Conservation (phyloP, 495 filamentous ascomycete genomes). For the Trichoderma erinaceum region DNA sequence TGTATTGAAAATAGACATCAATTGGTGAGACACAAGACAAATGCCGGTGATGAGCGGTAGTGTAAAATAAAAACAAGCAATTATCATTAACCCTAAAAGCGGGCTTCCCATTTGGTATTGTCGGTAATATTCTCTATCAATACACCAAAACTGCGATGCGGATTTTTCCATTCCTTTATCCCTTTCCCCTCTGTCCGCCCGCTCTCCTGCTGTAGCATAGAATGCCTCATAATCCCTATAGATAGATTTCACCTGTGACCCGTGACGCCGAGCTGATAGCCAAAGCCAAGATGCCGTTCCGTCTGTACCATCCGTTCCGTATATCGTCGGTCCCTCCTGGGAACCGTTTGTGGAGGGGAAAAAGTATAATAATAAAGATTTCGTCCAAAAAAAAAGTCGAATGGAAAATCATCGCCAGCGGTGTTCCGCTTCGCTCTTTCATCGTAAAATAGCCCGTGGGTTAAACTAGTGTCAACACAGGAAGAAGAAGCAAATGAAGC, state of each 20-base stretch:
- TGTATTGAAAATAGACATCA: too few relatives aligned
- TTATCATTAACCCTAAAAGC: neutral
- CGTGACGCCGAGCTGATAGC: constrained; percentile 9
- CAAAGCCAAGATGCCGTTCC: neutral
- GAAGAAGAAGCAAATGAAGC: neutral
- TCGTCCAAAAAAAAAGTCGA: neutral
- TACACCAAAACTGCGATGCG: neutral
- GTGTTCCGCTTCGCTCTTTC: neutral
- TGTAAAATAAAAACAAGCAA: neutral
- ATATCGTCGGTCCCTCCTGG: constrained; percentile 3
- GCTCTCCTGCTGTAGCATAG: neutral
- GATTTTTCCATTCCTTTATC: neutral
- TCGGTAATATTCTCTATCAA: constrained; percentile 7
- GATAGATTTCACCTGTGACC: neutral
- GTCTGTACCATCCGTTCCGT: neutral
- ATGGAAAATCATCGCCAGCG: neutral
- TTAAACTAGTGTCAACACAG: neutral
- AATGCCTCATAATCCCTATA: constrained; percentile 13
- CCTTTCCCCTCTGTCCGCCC: neutral
- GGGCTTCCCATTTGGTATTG: too few relatives aligned
- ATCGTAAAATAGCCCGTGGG: neutral
- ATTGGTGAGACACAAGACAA: too few relatives aligned
- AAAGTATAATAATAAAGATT: neutral
- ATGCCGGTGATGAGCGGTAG: too few relatives aligned
- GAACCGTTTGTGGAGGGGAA: neutral